Base-by-base conservation (phyloP, 169 alveolate species). In the Plasmodium inui region DNA sequence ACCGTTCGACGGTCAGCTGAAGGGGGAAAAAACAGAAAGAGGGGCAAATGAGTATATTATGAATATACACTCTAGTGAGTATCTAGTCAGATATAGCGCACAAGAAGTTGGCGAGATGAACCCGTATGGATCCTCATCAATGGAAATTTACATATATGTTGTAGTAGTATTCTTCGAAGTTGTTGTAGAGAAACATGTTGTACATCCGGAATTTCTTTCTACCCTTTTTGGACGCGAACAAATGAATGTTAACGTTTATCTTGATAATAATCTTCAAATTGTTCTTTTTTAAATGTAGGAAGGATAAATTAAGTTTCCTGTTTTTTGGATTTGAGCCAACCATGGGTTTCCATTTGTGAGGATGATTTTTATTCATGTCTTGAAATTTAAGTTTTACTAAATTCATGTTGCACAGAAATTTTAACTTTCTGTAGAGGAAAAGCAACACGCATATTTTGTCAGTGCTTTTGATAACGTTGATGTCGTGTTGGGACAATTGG, bases 151-250 rank as follows among this genome's bases (percentile, higher is more conserved):
- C 94, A 22, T 89, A 89, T 89, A 89, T 14, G 72, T 61, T 80
- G 57, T 89, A 89, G 82, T 89, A 89, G 55, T 57, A 89, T 17
- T 89, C 90, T 53, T 89, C 94, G 53, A 89, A 89, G 41, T 89
- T 78, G 28, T 89, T 89, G 82, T 89, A 89, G 70, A 76, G 50
- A 85, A 89, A 50, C 83, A 89, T 89, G n/a, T 89, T 89, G 74
- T 89, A 89, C n/a, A 32, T 39, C 17, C 34, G 74, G 6, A 78
- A 14, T 79, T 37, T 44, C 50, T 39, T 57, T 26, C 79, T 78
- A 7, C 28, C 14, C 46, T 89, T 89, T 89, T 57, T 89, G 32
- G 88, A 46, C 14, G 86, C 6, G 71, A 89, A 89, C 34, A 89
- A 79, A 79, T 79, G 10, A 7, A 73, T 89, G 28, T 9, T 71